Conservation (phyloP, 495 filamentous ascomycete genomes). For the Friedmanniomyces endolithicus region DNA sequence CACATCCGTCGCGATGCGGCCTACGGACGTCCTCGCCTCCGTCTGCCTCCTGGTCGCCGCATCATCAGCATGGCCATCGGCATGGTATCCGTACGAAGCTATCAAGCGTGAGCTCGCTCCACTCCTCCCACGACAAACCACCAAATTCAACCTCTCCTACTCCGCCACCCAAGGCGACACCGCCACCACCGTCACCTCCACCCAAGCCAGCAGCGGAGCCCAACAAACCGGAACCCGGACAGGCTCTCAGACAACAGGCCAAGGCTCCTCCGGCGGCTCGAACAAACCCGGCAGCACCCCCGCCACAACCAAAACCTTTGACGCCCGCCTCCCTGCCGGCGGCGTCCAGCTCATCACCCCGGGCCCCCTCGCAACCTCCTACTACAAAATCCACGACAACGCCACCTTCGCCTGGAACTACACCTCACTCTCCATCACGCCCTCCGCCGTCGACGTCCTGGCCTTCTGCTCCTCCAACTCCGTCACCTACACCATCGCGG, state of each 20-base stretch:
- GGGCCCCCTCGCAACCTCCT: slow-evolving; percentile 43
- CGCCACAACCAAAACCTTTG: slow-evolving; percentile 38
- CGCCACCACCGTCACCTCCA: slow-evolving; percentile 4
- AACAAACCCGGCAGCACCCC: neutral
- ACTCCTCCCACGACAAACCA: slow-evolving; percentile 21
- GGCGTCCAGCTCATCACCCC: slow-evolving; percentile 77
- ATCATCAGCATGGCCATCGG: slow-evolving; percentile 23
- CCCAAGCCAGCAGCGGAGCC: neutral
- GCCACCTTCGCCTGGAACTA: slow-evolving; percentile 93
- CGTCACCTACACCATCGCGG: slow-evolving; percentile 52
- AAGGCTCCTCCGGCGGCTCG: slow-evolving; percentile 18
- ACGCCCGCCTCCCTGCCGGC: slow-evolving; percentile 53
- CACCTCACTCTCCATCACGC: slow-evolving; percentile 67
- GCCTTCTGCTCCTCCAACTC: slow-evolving; percentile 61
- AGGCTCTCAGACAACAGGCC: slow-evolving; percentile 2
- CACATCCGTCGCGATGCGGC: slow-evolving; percentile 25
- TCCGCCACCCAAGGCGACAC: slow-evolving; percentile 5
- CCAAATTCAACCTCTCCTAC: slow-evolving; percentile 7
- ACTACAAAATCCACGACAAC: slow-evolving; percentile 70
- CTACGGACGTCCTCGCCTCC: slow-evolving; percentile 23
- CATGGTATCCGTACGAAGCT: slow-evolving; percentile 19
- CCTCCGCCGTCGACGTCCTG: slow-evolving; percentile 67
- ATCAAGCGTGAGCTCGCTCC: slow-evolving; percentile 17
- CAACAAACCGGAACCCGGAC: neutral
- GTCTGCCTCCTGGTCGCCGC: slow-evolving; percentile 26